Evolutionary conservation across 148 eudicot species (phyloP), one percentile per base, ranked within the genome.

Genomic region (Polygonum maritimum): DNA sequence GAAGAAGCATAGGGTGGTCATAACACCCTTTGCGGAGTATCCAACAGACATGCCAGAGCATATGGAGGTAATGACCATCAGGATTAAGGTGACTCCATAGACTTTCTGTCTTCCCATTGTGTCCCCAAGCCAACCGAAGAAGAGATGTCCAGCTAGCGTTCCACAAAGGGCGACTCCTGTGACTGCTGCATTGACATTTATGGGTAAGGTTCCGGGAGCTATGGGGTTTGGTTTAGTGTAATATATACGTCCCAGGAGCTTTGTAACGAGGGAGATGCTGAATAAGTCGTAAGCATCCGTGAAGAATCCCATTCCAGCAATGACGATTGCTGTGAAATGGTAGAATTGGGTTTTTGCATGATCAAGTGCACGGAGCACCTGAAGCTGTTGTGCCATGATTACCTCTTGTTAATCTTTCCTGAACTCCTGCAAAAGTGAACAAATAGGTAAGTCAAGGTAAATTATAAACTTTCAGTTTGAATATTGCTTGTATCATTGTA

Each of bases 251-350:
- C 96, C 96, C 4, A 91, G 77, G 55, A 91, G 80, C 26, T 83
- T 89, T 0, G 93, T 91, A n/a, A 89, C 87, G 7, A 91, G 63
- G 8, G 96, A 91, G 65, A 91, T 88, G 80, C 88, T 79, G 73
- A 91, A 91, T 0, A 91, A 83, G 70, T 91, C 96, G 21, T 91
- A 91, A 70, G 96, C 96, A 62, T 91, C 96, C 0, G 96, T 91
- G 79, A 91, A 91, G 75, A 91, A 91, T 6, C 96, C 96, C 96
- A 91, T 91, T 15, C 93, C 96, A 2, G 95, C 92, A 8, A 90
- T 84, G 38, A 88, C 65, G 2, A 90, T 87, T 0, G 95, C 86
- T 2, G 95, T 90, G 83, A 90, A 90, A 44, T 90, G 94, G 82
- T 88, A 90, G 83, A 81, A 75, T 80, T 88, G 94, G 35, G 90